Evolutionary conservation across 169 alveolate genomes (phyloP).

Genomic region (Toxoplasma gondii): DNA sequence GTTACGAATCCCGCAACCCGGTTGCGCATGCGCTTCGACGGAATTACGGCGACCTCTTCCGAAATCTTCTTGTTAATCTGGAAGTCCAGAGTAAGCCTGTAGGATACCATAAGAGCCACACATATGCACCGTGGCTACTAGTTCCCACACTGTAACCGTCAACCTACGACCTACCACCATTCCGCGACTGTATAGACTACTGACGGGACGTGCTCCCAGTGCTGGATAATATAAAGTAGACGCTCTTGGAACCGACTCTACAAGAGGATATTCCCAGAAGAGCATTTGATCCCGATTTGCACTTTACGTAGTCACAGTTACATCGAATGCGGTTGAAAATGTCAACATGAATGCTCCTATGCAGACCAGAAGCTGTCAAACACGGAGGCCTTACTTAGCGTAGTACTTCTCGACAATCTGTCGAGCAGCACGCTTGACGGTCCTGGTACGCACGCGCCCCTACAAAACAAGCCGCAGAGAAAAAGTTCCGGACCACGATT

Average conservation of each 20-base stretch:
- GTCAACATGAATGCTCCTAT: too few species aligned
- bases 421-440: constrained; percentile 99
- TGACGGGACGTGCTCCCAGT: neutral
- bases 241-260: too few species aligned
- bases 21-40: constrained; percentile 94
- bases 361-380: too few species aligned
- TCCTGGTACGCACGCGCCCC: constrained; percentile 99
- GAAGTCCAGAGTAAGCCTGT: constrained; percentile 94
- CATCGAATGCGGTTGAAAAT: too few species aligned
- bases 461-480: constrained; percentile 26
- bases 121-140: neutral
- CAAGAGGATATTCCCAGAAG: too few species aligned
- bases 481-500: neutral
- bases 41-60: constrained; percentile 98
- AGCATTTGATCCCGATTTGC: too few species aligned
- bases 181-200: too few species aligned
- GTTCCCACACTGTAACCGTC: too few species aligned
- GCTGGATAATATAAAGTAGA: too few species aligned
- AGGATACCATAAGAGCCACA: neutral
- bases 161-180: too few species aligned
- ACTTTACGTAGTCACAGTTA: too few species aligned
- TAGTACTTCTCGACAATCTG: constrained; percentile 98
- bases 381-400: constrained; percentile 80
- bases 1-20: constrained; percentile 85
- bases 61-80: constrained; percentile 99